Percentiles rank a stretch among this genome's conserved stretches.
phyloP scores from a whole-genome alignment of 768 basidiomycete genomes.

The Lyophyllum semitale region DNA sequence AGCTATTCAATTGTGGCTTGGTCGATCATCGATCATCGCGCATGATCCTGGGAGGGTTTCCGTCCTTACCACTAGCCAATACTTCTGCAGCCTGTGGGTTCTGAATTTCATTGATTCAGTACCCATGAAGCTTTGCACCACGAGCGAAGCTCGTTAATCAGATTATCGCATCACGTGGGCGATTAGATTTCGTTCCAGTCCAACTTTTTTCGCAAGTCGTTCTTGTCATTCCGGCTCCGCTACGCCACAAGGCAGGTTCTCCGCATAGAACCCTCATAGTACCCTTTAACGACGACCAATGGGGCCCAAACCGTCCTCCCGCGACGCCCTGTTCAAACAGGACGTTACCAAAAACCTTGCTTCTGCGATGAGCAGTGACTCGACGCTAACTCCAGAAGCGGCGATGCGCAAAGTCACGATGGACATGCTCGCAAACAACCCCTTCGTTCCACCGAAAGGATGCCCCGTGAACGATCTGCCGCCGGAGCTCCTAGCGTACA shows the following conservation, averaged over 20 bases:
- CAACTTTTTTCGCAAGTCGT: not conserved
- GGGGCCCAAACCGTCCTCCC: conserved; percentile 22
- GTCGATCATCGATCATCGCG: no score
- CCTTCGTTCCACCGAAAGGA: conserved; percentile 45
- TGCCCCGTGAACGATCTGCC: conserved; percentile 58
- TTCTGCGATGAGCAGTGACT: conserved; percentile 27
- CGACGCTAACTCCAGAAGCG: conserved; percentile 25
- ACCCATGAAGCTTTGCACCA: no score
- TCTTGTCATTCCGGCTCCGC: not conserved
- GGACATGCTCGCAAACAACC: conserved; percentile 46
- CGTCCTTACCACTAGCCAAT: no score
- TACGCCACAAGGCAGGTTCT: not conserved
- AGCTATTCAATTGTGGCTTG: no score
- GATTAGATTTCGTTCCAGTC: not conserved
- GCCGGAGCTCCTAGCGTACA: conserved; percentile 55
- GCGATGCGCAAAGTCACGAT: conserved; percentile 35
- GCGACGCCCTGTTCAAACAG: conserved; percentile 21
- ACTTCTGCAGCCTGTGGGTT: no score
- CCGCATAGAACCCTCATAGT: not conserved
- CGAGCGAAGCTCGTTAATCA: not conserved
- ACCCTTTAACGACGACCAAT: conserved; percentile 7
- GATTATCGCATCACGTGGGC: not conserved
- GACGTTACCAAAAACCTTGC: conserved; percentile 26
- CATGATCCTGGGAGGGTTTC: no score
- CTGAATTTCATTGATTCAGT: no score